Conservation (phyloP, 495 filamentous ascomycete species). For the Xylaria curta region DNA sequence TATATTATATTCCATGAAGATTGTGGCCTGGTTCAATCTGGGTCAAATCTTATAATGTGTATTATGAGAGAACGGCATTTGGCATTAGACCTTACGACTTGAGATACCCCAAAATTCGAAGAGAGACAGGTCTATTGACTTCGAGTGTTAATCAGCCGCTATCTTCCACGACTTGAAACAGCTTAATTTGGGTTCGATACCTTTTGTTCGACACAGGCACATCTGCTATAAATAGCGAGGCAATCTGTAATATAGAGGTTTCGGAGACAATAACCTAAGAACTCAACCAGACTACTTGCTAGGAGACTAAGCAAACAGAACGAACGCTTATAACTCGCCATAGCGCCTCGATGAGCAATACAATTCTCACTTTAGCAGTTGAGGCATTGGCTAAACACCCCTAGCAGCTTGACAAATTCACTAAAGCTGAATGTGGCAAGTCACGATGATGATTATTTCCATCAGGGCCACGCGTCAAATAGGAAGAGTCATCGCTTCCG, state of each 20-base stretch:
- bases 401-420: neutral
- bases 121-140: neutral
- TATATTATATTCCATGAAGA: neutral
- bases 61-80: slow-evolving; percentile 8
- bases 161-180: neutral
- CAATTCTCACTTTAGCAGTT: too few species aligned
- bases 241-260: neutral
- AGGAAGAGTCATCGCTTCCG: too few species aligned
- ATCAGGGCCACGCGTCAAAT: neutral
- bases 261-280: neutral
- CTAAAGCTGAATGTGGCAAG: neutral
- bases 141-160: too few species aligned
- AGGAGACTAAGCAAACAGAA: neutral
- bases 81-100: neutral
- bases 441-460: neutral
- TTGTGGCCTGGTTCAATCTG: neutral
- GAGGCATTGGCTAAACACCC: too few species aligned
- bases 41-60: neutral
- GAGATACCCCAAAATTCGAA: slow-evolving; percentile 5
- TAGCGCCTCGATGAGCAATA: too few species aligned
- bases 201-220: neutral
- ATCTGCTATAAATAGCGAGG: neutral
- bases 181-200: neutral
- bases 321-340: too few species aligned
- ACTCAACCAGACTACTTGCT: neutral